Conservation (phyloP, 2,329 filamentous ascomycete species). For the Cercospora sp. region DNA sequence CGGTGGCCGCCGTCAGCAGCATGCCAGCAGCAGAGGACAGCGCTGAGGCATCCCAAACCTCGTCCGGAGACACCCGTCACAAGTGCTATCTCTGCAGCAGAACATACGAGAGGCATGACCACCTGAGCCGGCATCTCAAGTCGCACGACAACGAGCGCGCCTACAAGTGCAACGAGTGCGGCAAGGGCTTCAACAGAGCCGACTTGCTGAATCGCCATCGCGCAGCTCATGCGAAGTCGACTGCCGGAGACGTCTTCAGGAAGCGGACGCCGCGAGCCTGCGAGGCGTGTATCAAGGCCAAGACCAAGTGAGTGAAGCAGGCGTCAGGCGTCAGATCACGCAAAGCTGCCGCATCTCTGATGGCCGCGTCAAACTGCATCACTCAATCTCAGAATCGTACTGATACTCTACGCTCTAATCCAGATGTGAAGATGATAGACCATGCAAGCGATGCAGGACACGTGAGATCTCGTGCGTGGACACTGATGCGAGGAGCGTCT, state of each 20-base stretch:
- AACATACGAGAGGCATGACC: constrained; percentile 33
- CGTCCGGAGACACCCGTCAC: constrained; percentile 22
- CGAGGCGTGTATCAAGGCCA: constrained; percentile 32
- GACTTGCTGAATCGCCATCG: constrained; percentile 35
- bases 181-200: constrained; percentile 35
- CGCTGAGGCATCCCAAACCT: constrained; percentile 11
- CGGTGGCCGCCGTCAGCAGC: background rate
- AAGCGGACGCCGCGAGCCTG: constrained; percentile 32
- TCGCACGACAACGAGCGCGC: constrained; percentile 34
- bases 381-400: background rate
- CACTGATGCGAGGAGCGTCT: constrained; percentile 24
- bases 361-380: background rate
- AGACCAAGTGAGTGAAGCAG: constrained; percentile 21
- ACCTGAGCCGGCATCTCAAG: constrained; percentile 33
- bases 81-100: constrained; percentile 31
- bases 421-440: constrained; percentile 33
- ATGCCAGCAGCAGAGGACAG: background rate
- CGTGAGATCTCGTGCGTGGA: constrained; percentile 29
- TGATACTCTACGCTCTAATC: background rate
- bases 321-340: background rate
- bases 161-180: constrained; percentile 31
- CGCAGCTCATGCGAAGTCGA: constrained; percentile 28
- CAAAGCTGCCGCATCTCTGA: background rate
- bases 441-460: constrained; percentile 32
- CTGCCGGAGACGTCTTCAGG: constrained; percentile 27